Base-by-base conservation (phyloP, 306 rosid genomes). In the Quercus suber region DNA sequence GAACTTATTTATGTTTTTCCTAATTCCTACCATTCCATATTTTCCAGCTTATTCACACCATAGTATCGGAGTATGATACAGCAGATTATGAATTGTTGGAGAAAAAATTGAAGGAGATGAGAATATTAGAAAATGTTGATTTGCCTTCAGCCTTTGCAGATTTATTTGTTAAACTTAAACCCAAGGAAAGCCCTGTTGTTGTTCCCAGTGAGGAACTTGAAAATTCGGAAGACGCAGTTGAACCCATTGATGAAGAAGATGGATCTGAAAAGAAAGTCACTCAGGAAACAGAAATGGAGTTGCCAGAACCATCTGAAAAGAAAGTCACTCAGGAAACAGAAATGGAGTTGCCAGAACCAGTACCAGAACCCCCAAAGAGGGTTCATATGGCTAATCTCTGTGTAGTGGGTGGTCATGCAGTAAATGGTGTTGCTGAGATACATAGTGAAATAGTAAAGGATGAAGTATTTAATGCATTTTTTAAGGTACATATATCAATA, bases 371-470 rank as follows among this genome's bases (percentile, higher is more conserved):
- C 52, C 97, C 97, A 20, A 95, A 95, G 88, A 59, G 87, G 86
- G 98, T 95, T 75, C 98, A 90, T 18, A 95, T 95, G 99, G 99
- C 99, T 74, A 95, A 95, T 84, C 97, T 95, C 59, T 90, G 88
- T 88, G 97, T 93, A 79, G 99, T 87, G 74, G 97, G 98, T 77
- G 99, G 99, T 85, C 97, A 92, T 89, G 96, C 96, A 65, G 99
- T 95, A 77, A 95, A 95, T 73, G 99, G 99, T 74, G 99, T 95
- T 81, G 99, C 99, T 19, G 98, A 88, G 91, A 95, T 95, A 84
- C 99, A 95, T 71, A 95, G 96, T 83, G 90, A 95, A 88, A 95
- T 95, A 80, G 99, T 95, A 58, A 93, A 91, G 87, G 94, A 93
- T 23, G 98, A 91, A 74, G 98, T 95, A 73, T 95, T 95, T 81